Percentiles rank a stretch among this genome's conserved stretches.
phyloP scores from a whole-genome alignment of 1,139 yeast genomes.

The Blastobotrys raffinosifermentans region DNA sequence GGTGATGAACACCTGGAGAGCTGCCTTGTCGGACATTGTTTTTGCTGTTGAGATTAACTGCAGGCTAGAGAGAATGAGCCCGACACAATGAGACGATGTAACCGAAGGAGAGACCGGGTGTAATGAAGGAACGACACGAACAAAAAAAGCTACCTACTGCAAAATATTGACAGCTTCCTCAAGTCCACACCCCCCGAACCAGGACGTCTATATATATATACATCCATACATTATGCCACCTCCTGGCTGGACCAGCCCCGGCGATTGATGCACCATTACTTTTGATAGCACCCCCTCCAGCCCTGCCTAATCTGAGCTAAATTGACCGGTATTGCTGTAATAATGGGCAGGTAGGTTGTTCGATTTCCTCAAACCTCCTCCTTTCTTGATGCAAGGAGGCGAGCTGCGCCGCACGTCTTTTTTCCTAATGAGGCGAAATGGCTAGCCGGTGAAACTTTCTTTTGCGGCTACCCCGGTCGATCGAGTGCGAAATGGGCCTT shows the following conservation, averaged over 20 bases:
- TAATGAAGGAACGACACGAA: constrained; percentile 3
- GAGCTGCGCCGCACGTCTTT: no score
- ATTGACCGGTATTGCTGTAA: neutral
- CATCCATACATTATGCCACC: constrained; percentile 1
- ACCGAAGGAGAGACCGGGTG: neutral
- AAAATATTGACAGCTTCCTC: constrained; percentile 2
- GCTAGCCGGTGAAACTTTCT: no score
- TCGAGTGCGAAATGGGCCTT: no score
- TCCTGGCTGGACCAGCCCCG: constrained; percentile 2
- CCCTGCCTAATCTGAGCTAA: neutral
- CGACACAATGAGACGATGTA: neutral
- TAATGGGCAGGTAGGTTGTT: no score
- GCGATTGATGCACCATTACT: constrained; percentile 1
- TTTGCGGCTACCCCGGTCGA: no score
- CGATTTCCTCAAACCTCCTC: no score
- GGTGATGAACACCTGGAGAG: constrained; percentile 67
- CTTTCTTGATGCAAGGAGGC: no score
- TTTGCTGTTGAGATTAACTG: constrained; percentile 1
- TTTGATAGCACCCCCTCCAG: neutral
- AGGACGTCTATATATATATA: no score
- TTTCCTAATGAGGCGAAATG: no score
- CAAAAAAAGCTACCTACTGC: neutral
- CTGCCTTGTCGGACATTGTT: constrained; percentile 48
- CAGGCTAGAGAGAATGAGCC: neutral
- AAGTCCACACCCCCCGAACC: no score